Base-by-base conservation (phyloP, 176 grass and related monocot genomes). In the Ananas comosus region DNA sequence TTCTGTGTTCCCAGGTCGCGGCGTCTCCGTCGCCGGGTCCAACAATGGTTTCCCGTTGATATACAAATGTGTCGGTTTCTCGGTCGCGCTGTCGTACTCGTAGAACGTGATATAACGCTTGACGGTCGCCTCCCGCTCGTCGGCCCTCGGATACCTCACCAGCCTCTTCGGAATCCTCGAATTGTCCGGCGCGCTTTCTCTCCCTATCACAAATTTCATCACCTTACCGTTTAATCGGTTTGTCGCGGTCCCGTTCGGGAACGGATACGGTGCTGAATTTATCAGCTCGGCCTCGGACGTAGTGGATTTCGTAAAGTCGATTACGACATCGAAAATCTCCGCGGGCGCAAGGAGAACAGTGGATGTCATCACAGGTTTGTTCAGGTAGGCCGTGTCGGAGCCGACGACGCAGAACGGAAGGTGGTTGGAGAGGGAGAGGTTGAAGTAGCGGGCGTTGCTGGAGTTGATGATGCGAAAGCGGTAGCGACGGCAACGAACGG, bases 21-120 rank as follows among this genome's bases (percentile, higher is more conserved):
- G 91, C 53, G 78, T 94, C 68, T 94, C 91, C 76, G 91, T 94
- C 52, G 65, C 81, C 48, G 80, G 83, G 67, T 94, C 86, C 72
- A 86, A 80, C 59, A 79, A 17, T 10, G 83, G 61, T 59, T 84
- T 82, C 48, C 91, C 91, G 64, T 94, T 94, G 78, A 94, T 94
- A 67, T 89, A 94, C 28, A 94, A 75, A 80, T 87, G 81, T 53
- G 78, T 89, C 29, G 80, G 83, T 16, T 10, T 49, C 3, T 76
- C 80, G 7, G 83, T 74, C 16, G 13, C 52, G 76, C 80, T 86
- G 19, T 85, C 72, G 81, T 91, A 76, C 79, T 91, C 88, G 76
- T 91, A 91, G 67, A 91, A 1, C 47, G 75, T 79, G 54, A 91
- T 85, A 79, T 80, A 78, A 65, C 88, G 57, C 53, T 12, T 21